phyloP scores from a whole-genome alignment of 2,329 filamentous ascomycete genomes.

The Clarireedia sp. region DNA sequence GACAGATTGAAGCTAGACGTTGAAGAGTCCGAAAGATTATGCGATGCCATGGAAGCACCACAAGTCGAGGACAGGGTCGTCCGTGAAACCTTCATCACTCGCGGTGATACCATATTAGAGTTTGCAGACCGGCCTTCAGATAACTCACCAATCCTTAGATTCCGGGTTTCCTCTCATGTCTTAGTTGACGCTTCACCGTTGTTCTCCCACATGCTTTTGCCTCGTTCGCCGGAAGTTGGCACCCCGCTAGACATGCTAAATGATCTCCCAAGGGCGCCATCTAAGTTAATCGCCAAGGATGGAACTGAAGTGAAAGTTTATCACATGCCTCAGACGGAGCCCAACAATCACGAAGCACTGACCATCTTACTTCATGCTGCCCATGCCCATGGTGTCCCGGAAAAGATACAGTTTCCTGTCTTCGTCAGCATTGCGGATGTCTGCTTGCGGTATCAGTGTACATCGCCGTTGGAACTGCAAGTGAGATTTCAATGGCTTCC shows the following conservation, averaged over 20 bases:
- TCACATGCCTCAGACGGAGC: conserved; percentile 45
- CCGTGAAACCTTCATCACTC: conserved; percentile 37
- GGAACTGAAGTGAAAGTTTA: conserved; percentile 40
- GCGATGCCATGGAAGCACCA: conserved; percentile 35
- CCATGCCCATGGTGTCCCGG: conserved; percentile 42
- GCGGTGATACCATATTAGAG: conserved; percentile 44
- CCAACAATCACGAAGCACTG: conserved; percentile 35
- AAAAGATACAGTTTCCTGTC: conserved; percentile 38
- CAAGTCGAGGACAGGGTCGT: conserved; percentile 34
- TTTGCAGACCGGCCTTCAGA: conserved; percentile 38
- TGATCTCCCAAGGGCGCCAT: conserved; percentile 25
- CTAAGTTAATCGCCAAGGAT: conserved; percentile 35
- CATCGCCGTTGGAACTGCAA: conserved; percentile 40
- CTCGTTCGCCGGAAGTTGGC: conserved; percentile 11
- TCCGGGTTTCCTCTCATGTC: conserved; percentile 44
- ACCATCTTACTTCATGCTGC: conserved; percentile 44
- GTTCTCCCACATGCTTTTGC: conserved; percentile 41
- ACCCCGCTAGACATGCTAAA: conserved; percentile 16
- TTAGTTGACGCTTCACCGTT: conserved; percentile 44
- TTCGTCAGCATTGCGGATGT: conserved; percentile 46
- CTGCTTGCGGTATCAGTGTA: conserved; percentile 43
- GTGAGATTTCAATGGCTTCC: conserved; percentile 46
- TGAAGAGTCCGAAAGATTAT: conserved; percentile 32
- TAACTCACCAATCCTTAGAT: conserved; percentile 36
- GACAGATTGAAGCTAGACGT: conserved; percentile 38